Conservation (phyloP, 2,329 filamentous ascomycete species). For the Elsinoe australis region DNA sequence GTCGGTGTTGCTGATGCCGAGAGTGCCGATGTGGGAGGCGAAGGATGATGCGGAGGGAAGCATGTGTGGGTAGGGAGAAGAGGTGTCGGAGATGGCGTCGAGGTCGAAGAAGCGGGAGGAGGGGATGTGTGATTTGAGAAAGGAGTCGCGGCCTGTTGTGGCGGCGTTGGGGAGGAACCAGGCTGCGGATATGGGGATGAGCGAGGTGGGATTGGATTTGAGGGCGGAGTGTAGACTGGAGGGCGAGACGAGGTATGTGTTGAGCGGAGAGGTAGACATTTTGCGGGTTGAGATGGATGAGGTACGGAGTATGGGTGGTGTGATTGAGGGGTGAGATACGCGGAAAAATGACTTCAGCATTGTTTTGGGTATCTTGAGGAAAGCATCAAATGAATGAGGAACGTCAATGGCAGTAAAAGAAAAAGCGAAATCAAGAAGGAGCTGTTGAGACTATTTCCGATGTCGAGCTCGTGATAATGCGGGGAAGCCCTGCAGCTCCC, state of each 20-base stretch:
- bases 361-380: slow-evolving; percentile 35
- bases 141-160: slow-evolving; percentile 67
- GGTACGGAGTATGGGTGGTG: neutral
- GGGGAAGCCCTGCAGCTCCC: neutral
- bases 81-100: slow-evolving; percentile 80
- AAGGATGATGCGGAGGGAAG: slow-evolving; percentile 75
- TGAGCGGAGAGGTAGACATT: slow-evolving; percentile 41
- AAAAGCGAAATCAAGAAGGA: no score
- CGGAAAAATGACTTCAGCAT: slow-evolving; percentile 8
- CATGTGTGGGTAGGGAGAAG: slow-evolving; percentile 93
- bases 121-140: slow-evolving; percentile 75
- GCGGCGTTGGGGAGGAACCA: slow-evolving; percentile 95
- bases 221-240: slow-evolving; percentile 74
- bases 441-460: slow-evolving; percentile 14
- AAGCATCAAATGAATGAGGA: slow-evolving; percentile 27
- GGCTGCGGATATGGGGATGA: slow-evolving; percentile 81
- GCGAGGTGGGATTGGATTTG: slow-evolving; percentile 69
- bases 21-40: slow-evolving; percentile 74
- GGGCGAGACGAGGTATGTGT: slow-evolving; percentile 79
- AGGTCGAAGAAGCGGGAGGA: slow-evolving; percentile 89
- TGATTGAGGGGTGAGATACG: neutral
- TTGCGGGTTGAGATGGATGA: slow-evolving; percentile 7
- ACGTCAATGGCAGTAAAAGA: slow-evolving; percentile 11
- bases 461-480: slow-evolving; percentile 9
- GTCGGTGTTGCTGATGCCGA: slow-evolving; percentile 83